These are phyloP conservation scores for Trametopsis cervina DNA, from an alignment of 768 basidiomycete genomes.

Conservation along the genomic window DNA sequence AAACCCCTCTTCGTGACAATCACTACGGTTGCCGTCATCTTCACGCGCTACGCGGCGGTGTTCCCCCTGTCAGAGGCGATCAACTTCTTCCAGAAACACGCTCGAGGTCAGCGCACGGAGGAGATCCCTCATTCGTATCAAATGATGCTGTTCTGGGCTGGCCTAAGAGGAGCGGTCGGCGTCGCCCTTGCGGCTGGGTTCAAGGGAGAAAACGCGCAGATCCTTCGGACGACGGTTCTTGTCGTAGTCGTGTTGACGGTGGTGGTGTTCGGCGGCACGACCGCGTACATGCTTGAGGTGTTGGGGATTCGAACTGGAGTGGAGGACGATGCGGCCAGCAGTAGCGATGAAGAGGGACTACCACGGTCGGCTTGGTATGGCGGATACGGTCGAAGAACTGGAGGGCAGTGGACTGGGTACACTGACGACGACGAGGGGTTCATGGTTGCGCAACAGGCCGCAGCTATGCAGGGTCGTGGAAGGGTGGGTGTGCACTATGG, in stretches of 20 bases:
- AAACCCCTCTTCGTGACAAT: slow-evolving; percentile 94
- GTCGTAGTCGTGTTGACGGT: slow-evolving; percentile 95
- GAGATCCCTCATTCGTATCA: slow-evolving; percentile 97
- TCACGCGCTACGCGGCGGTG: slow-evolving; percentile 92
- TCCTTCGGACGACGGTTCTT: slow-evolving; percentile 87
- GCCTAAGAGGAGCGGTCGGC: slow-evolving; percentile 92
- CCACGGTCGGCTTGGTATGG: slow-evolving; percentile 20
- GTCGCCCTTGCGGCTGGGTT: slow-evolving; percentile 97
- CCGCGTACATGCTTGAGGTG: slow-evolving; percentile 92
- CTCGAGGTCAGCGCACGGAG: slow-evolving; percentile 78
- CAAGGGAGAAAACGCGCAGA: slow-evolving; percentile 87
- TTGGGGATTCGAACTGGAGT: slow-evolving; percentile 95
- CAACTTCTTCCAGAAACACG: slow-evolving; percentile 86
- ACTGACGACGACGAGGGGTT: slow-evolving; percentile 19
- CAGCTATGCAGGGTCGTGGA: slow-evolving; percentile 26
- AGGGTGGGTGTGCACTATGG: slow-evolving; percentile 55
- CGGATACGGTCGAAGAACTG: slow-evolving; percentile 26
- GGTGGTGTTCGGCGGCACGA: slow-evolving; percentile 94
- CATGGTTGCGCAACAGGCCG: slow-evolving; percentile 16
- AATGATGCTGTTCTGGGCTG: slow-evolving; percentile 99
- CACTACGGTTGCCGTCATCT: slow-evolving; percentile 85
- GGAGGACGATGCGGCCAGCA: slow-evolving; percentile 78
- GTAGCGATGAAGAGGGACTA: slow-evolving; percentile 43
- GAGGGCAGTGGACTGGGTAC: slow-evolving; percentile 36
- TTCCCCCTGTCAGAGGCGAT: slow-evolving; percentile 93